Conservation (phyloP, 2,329 filamentous ascomycete species). For the Plenodomus lindquistii region DNA sequence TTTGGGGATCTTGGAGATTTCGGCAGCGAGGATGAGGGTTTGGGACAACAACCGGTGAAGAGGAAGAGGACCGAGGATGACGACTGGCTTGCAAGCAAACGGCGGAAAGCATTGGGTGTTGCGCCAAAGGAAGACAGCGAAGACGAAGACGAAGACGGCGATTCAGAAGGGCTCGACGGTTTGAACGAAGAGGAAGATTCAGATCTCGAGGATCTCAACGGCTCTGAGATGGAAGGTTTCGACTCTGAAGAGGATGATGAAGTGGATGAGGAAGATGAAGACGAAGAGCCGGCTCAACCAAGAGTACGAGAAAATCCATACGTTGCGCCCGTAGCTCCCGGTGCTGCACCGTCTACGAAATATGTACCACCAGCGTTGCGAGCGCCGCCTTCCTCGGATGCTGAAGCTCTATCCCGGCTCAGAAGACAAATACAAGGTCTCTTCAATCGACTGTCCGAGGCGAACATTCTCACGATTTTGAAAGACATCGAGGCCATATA, state of each 20-base stretch:
- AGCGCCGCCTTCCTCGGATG: conserved; percentile 63
- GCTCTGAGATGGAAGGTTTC: conserved; percentile 16
- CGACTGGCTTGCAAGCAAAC: conserved; percentile 63
- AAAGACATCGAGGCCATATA: conserved; percentile 83
- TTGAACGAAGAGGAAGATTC: conserved; percentile 40
- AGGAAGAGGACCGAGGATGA: conserved; percentile 62
- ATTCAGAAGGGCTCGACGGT: conserved; percentile 14
- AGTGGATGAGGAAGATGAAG: conserved; percentile 22
- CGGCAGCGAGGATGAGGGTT: conserved; percentile 52
- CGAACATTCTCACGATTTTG: conserved; percentile 83
- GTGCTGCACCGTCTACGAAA: conserved; percentile 59
- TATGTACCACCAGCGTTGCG: conserved; percentile 89
- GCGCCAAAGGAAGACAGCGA: conserved; percentile 20
- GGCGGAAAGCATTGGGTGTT: conserved; percentile 53
- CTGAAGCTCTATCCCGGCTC: conserved; percentile 69
- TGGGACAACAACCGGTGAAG: conserved; percentile 52
- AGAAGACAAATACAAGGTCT: conserved; percentile 83
- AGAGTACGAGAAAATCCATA: conserved; percentile 82
- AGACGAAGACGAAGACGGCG: conserved; percentile 24
- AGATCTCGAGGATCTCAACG: conserved; percentile 22
- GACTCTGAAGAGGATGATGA: conserved; percentile 42
- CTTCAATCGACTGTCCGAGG: conserved; percentile 89
- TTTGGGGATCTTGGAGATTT: conserved; percentile 65
- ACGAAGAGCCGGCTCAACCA: conserved; percentile 37
- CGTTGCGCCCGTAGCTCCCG: conserved; percentile 66